Evolutionary conservation across 371 early-diverging fungal genomes (phyloP).

Genomic region (Apophysomyces variabilis): DNA sequence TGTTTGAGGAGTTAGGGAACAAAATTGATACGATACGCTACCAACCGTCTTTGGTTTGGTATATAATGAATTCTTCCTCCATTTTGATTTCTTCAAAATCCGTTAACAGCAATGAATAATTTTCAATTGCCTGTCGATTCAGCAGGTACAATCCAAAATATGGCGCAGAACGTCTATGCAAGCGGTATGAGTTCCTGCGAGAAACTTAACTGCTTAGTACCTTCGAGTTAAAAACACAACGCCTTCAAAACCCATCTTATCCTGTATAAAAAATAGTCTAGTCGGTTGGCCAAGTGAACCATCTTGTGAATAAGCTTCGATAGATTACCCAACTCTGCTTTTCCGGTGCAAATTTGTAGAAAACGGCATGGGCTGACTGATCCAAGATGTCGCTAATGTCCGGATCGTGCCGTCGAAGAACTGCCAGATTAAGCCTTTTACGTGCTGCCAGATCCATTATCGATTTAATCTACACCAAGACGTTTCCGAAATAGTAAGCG

Average conservation of each 20-base stretch:
- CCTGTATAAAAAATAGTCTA: slow-evolving; percentile 39
- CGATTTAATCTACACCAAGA: not conserved
- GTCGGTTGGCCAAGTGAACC: slow-evolving; percentile 1
- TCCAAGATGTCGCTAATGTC: slow-evolving; percentile 70
- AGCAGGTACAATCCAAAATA: slow-evolving; percentile 68
- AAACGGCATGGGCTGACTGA: slow-evolving; percentile 74
- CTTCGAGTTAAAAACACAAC: slow-evolving; percentile 66
- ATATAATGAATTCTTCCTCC: slow-evolving; percentile 73
- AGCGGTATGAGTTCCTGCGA: not conserved
- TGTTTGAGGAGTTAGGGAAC: not conserved
- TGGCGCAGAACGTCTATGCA: slow-evolving; percentile 44
- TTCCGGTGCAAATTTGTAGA: slow-evolving; percentile 75
- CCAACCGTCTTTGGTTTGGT: slow-evolving; percentile 64
- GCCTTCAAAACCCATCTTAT: slow-evolving; percentile 73
- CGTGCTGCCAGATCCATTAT: slow-evolving; percentile 65
- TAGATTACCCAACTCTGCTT: slow-evolving; percentile 70
- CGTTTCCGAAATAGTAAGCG: not conserved
- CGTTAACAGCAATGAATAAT: slow-evolving; percentile 59
- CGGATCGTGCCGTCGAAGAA: slow-evolving; percentile 74
- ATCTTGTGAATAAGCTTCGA: not conserved
- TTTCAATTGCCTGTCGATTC: slow-evolving; percentile 72
- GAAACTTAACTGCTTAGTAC: slow-evolving; percentile 18
- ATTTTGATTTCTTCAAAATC: slow-evolving; percentile 66
- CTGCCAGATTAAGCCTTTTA: slow-evolving; percentile 71
- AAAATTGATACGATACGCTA: not conserved